These are phyloP conservation scores for Penicillium argentinense DNA, from an alignment of 495 filamentous ascomycete genomes.

Conservation along the genomic window DNA sequence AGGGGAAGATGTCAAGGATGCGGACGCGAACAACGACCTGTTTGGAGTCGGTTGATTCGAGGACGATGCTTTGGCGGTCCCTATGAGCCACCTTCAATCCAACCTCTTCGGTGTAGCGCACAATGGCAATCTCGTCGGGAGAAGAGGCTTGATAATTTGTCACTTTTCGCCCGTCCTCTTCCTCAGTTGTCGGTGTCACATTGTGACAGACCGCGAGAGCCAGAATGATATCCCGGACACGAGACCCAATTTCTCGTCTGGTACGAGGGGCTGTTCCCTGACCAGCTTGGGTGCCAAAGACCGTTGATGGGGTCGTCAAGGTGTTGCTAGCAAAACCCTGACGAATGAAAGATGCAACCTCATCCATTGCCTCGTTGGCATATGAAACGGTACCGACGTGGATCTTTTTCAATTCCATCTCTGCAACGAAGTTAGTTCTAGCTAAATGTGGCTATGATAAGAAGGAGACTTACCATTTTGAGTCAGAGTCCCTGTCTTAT, in stretches of 20 bases:
- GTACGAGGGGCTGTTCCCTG: constrained; percentile 70
- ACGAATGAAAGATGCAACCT: constrained; percentile 80
- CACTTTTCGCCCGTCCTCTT: constrained; percentile 71
- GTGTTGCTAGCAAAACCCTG: constrained; percentile 69
- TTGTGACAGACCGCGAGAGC: constrained; percentile 96
- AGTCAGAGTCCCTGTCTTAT: constrained; percentile 96
- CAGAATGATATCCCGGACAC: constrained; percentile 86
- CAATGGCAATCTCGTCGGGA: constrained; percentile 97
- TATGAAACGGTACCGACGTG: constrained; percentile 98
- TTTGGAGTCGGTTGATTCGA: constrained; percentile 77
- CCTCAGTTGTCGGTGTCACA: constrained; percentile 88
- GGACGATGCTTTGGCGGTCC: constrained; percentile 77
- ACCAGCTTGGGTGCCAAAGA: constrained; percentile 55
- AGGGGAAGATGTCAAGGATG: constrained; percentile 94
- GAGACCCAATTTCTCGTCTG: constrained; percentile 85
- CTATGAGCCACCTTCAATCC: constrained; percentile 83
- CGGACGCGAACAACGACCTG: constrained; percentile 79
- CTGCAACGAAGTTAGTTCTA: constrained; percentile 34
- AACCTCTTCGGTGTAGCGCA: constrained; percentile 91
- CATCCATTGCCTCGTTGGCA: constrained; percentile 97
- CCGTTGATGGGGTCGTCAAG: constrained; percentile 74
- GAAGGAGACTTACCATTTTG: constrained; percentile 64
- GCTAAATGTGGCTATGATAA: constrained; percentile 2
- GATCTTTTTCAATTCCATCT: constrained; percentile 99
- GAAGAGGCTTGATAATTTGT: constrained; percentile 95